Evolutionary conservation across 1,284 basidiomycete species (phyloP), one percentile per base, ranked within the genome.

Genomic region (Vanrija pseudolonga): DNA sequence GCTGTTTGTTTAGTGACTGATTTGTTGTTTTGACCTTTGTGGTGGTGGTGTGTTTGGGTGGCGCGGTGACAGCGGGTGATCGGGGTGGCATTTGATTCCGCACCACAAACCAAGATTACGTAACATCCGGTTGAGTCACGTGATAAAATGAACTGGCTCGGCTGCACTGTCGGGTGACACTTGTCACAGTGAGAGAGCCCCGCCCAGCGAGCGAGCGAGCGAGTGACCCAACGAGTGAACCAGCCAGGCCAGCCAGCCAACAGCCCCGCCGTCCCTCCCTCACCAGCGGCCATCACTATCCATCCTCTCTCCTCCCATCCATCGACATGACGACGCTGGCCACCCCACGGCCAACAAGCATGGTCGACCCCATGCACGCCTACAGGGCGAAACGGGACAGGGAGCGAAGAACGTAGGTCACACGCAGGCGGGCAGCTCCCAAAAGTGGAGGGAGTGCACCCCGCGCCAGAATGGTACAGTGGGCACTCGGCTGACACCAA

Each of bases 311-410:
- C 24, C 42, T 18, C 9, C 24, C 41, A 42, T 17, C 40, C 24
- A 23, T 22, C 52, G 42, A 23, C 51, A 54, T 23, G 39, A 32
- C 32, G 32, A 32, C 32, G 32, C 54, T 60, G 58, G 58, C 58
- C 26, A 38, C 55, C 23, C 23, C 55, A 22, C 41, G 58, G 40
- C 43, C 52, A 32, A 12, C 58, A 60, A 38, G 51, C 37, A 64
- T 63, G 56, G 55, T 68, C 3, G 72, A 75, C 47, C 74, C 76
- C 11, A 94, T 94, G 91, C 84, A 85, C 55, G 78, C 84, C n/a
- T 95, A 92, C 71, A 85, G 90, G 36, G 80, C 83, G 18, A 88
- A 86, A 69, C 82, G 86, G 57, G 90, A 94, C 68, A 77, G 79
- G 4, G 80, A 83, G 9, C 84, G 85, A 53, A 80, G 72, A 45